Evolutionary conservation across 495 filamentous ascomycete species (phyloP).

Genomic region (Margaritispora aquatica): DNA sequence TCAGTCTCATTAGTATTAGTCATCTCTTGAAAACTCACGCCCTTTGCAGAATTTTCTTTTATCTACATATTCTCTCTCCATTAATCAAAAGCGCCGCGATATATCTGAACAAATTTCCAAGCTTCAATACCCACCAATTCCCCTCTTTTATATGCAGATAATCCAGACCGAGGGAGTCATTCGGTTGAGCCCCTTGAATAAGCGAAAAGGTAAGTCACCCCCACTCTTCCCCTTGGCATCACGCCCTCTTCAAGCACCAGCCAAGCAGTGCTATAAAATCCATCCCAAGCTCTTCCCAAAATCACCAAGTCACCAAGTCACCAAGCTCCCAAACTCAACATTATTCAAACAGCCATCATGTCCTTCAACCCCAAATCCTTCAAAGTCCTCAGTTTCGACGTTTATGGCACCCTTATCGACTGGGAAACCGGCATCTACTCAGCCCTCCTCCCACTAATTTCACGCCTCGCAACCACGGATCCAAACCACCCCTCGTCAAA

Average conservation of each 20-base stretch:
- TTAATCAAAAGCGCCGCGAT: too few relatives aligned
- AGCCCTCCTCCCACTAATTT: slow-evolving; percentile 25
- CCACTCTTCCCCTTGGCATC: not conserved
- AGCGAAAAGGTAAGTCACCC: not conserved
- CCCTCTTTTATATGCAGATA: not conserved
- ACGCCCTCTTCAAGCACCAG: not conserved
- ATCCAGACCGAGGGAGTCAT: not conserved
- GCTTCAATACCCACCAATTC: not conserved
- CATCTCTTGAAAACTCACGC: too few relatives aligned
- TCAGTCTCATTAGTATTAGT: too few relatives aligned
- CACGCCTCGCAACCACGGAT: not conserved
- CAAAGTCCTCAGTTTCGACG: slow-evolving; percentile 62
- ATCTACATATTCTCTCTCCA: too few relatives aligned
- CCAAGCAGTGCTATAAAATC: not conserved
- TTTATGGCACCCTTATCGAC: slow-evolving; percentile 80
- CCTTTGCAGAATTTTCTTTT: too few relatives aligned
- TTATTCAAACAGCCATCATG: not conserved
- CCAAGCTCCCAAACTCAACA: not conserved
- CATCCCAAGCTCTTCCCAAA: not conserved
- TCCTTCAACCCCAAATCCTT: slow-evolving; percentile 7
- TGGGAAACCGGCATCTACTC: slow-evolving; percentile 48
- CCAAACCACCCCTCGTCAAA: slow-evolving; percentile 10
- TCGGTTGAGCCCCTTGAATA: not conserved
- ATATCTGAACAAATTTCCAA: not conserved
- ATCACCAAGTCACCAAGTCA: too few relatives aligned